Percentiles rank a stretch among this genome's conserved stretches.
Evolutionary conservation across 139 green algal genomes (phyloP).

Genomic region (Pleodorina starrii): DNA sequence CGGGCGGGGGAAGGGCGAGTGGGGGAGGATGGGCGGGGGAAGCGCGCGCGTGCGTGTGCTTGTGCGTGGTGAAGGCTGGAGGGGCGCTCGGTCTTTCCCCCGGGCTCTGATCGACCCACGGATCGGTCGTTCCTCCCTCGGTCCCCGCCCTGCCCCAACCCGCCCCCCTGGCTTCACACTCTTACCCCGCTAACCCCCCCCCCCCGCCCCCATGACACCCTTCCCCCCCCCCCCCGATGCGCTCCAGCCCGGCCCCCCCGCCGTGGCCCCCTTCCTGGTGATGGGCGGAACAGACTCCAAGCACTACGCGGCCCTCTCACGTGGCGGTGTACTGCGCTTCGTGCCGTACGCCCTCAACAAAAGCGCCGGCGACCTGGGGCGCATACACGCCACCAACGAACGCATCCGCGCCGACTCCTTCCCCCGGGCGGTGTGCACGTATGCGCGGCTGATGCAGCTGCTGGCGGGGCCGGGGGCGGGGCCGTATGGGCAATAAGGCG

Average conservation of each 20-base stretch:
- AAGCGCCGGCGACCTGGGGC: conserved; percentile 56
- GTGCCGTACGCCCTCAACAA: conserved; percentile 58
- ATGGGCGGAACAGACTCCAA: conserved; percentile 67
- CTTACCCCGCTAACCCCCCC: not conserved
- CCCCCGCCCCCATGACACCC: not conserved
- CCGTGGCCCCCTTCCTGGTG: conserved; percentile 54
- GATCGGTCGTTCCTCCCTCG: not conserved
- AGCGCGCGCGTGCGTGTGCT: too few relatives aligned
- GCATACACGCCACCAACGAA: conserved; percentile 81
- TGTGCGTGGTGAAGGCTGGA: too few relatives aligned
- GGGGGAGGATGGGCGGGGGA: too few relatives aligned
- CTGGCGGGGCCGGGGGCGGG: conserved; percentile 5
- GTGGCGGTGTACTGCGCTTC: conserved; percentile 71
- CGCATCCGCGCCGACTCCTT: conserved; percentile 59
- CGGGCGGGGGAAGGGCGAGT: too few relatives aligned
- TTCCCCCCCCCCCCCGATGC: not conserved
- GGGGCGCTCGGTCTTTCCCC: not conserved
- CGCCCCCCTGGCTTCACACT: not conserved
- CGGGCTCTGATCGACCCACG: not conserved
- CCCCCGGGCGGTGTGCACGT: conserved; percentile 60
- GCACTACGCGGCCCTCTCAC: conserved; percentile 65
- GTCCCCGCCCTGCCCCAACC: not conserved
- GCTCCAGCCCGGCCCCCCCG: not conserved
- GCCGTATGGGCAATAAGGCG: too few relatives aligned
- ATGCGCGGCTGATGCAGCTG: conserved; percentile 52